Conservation (phyloP, 2,329 filamentous ascomycete species). For the Aspergillus ochraceoroseus region DNA sequence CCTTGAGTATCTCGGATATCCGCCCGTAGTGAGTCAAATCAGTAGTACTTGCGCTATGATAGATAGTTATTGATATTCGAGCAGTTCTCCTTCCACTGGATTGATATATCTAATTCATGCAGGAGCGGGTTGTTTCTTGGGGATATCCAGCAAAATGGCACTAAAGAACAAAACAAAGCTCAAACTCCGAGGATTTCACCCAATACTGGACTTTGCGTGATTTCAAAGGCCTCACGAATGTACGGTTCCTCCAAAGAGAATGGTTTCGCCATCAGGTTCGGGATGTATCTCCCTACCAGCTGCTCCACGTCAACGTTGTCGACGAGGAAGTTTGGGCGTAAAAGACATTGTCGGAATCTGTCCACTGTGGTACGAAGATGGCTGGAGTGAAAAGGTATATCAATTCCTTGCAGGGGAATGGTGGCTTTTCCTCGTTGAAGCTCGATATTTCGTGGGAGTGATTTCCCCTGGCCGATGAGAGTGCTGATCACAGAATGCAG, state of each 20-base stretch:
- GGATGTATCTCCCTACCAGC: conserved; percentile 93
- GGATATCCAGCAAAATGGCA: no score
- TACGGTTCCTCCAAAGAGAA: conserved; percentile 95
- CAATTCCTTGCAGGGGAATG: conserved; percentile 78
- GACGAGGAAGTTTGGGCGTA: conserved; percentile 17
- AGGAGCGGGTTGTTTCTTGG: no score
- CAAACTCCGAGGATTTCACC: conserved; percentile 12
- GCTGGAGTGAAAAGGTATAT: conserved; percentile 96
- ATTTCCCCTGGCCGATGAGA: conserved; percentile 70
- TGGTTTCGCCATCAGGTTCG: conserved; percentile 89
- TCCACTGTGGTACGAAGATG: conserved; percentile 95
- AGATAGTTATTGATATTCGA: no score
- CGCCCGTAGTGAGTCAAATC: background rate
- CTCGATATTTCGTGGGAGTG: conserved; percentile 66
- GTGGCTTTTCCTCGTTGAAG: conserved; percentile 92
- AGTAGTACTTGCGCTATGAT: no score
- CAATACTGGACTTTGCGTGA: conserved; percentile 56
- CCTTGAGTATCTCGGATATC: background rate
- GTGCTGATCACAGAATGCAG: conserved; percentile 6
- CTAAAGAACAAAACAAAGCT: conserved; percentile 1
- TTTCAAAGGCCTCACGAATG: conserved; percentile 90
- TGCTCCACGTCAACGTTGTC: conserved; percentile 84
- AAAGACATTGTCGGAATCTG: conserved; percentile 88
- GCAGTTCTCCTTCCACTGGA: no score
- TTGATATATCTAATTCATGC: no score